Conservation (phyloP, 73 alveolate genomes). For the Paramecium primaurelia region DNA sequence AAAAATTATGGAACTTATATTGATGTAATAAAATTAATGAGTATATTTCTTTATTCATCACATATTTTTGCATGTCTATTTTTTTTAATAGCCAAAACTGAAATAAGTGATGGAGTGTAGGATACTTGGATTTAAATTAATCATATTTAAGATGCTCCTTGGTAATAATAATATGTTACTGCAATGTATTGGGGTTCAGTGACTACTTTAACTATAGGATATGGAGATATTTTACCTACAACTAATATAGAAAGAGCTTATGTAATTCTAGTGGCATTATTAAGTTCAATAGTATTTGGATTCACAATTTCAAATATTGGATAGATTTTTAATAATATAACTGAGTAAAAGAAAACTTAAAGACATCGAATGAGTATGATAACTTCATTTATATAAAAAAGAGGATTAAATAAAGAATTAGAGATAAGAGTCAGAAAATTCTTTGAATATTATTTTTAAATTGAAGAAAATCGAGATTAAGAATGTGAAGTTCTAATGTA, state of each 20-base stretch:
- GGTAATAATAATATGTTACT: constrained; percentile 37
- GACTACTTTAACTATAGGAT: constrained; percentile 47
- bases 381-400: background rate
- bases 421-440: constrained; percentile 35
- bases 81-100: background rate
- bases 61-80: constrained; percentile 1
- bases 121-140: constrained; percentile 31
- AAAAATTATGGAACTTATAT: constrained; percentile 16
- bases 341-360: background rate
- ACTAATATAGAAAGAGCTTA: constrained; percentile 24
- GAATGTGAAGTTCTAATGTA: constrained; percentile 5
- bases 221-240: constrained; percentile 45
- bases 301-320: constrained; percentile 34
- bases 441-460: constrained; percentile 37
- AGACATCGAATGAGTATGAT: constrained; percentile 1
- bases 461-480: constrained; percentile 29
- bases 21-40: background rate
- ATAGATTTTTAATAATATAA: background rate
- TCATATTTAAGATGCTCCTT: background rate
- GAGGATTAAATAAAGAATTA: background rate
- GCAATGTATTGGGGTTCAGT: constrained; percentile 54
- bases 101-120: background rate
- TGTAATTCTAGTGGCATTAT: constrained; percentile 7
- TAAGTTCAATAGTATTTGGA: constrained; percentile 52
- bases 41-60: background rate